A percentile compares a stretch with the other conserved stretches of the same genome.
Conservation (phyloP, 116 monocot genomes). For the Phalaenopsis hybrid region DNA sequence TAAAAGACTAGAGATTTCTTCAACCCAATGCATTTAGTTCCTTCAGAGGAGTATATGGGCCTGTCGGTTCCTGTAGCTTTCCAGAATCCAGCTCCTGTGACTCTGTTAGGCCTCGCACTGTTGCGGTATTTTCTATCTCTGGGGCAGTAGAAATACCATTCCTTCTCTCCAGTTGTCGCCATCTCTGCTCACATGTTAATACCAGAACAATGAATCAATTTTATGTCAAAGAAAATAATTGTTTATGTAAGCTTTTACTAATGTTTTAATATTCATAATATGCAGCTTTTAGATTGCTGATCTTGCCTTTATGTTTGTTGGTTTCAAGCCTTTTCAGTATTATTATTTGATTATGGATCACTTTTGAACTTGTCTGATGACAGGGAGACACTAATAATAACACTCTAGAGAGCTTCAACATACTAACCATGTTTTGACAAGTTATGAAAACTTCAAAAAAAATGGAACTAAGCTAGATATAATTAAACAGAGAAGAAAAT, state of each 20-base stretch:
- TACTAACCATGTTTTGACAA: too few species aligned
- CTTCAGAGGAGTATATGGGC: slow-evolving; percentile 82
- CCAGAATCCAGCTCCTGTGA: slow-evolving; percentile 88
- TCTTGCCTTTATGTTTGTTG: neutral
- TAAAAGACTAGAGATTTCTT: slow-evolving; percentile 96
- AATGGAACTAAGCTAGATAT: neutral
- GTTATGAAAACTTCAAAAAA: neutral
- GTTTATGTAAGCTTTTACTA: neutral
- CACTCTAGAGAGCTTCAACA: neutral
- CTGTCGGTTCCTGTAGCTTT: slow-evolving; percentile 91
- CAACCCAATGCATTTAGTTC: slow-evolving; percentile 73
- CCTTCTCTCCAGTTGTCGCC: slow-evolving; percentile 76
- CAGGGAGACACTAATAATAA: neutral
- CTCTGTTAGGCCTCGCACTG: slow-evolving; percentile 80
- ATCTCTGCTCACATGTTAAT: slow-evolving; percentile 17
- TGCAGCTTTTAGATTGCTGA: neutral
- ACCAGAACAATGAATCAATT: neutral
- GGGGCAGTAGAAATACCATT: slow-evolving; percentile 96
- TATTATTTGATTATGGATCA: neutral
- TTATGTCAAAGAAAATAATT: neutral
- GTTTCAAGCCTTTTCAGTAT: neutral
- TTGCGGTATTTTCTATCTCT: slow-evolving; percentile 86
- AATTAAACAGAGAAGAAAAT: neutral
- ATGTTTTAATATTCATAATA: neutral
- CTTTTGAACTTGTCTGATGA: neutral